Conservation (phyloP, 345 rosid species). For the Sonneratia alba region DNA sequence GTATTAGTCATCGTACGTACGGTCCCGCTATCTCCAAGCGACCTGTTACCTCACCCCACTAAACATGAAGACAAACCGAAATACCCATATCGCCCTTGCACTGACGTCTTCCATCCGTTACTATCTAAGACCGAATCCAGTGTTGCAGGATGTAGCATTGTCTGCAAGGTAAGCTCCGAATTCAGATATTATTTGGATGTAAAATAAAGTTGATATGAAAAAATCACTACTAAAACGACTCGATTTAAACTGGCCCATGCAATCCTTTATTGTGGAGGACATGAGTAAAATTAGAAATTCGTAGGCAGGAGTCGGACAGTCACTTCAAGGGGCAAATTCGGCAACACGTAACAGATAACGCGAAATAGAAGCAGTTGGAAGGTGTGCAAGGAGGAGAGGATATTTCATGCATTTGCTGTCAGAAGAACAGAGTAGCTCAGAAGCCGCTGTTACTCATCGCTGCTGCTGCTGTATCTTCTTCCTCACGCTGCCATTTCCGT, state of each 20-base stretch:
- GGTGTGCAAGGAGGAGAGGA: not conserved
- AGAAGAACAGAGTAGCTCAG: not conserved
- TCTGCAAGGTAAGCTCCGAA: too few species aligned
- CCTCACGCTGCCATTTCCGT: constrained; percentile 2
- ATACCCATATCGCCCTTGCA: not conserved
- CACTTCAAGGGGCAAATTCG: not conserved
- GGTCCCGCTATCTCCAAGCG: not conserved
- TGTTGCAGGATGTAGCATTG: too few species aligned
- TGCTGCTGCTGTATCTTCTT: not conserved
- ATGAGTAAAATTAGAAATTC: too few species aligned
- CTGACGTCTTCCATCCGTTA: too few species aligned
- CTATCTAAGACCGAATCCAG: too few species aligned
- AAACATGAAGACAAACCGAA: not conserved
- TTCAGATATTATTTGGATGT: too few species aligned
- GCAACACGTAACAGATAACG: not conserved
- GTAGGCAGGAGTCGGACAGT: not conserved
- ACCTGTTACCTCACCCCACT: not conserved
- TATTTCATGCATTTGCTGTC: not conserved
- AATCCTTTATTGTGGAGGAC: too few species aligned
- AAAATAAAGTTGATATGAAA: too few species aligned
- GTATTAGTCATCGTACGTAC: not conserved
- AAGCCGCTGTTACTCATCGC: not conserved
- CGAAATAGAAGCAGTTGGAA: not conserved
- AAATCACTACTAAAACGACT: too few species aligned
- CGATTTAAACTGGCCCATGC: too few species aligned